Percentiles rank a stretch among this genome's conserved stretches.
phyloP scores from a whole-genome alignment of 1,284 basidiomycete species.

The Pholiota adiposa region DNA sequence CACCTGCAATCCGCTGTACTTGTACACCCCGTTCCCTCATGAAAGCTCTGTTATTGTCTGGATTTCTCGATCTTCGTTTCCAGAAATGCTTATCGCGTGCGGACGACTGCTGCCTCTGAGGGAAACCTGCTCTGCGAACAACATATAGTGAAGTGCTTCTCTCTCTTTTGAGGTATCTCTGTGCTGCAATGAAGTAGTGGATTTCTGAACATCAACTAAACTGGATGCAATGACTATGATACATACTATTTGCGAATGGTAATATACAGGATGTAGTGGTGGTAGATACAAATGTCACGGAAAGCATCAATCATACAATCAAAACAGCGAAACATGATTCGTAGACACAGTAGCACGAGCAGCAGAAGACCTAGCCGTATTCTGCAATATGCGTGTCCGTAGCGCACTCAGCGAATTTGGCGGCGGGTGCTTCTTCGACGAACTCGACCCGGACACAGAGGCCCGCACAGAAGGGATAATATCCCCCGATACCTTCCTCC shows the following conservation, averaged over 20 bases:
- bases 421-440: conserved; percentile 6
- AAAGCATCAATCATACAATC: background rate
- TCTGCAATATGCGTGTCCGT: conserved; percentile 60
- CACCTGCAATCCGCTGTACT: background rate
- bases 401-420: conserved; percentile 44
- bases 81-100: too few relatives aligned
- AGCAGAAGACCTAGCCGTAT: conserved; percentile 48
- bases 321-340: background rate
- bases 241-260: background rate
- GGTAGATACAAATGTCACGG: background rate
- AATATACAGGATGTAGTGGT: too few relatives aligned
- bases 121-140: too few relatives aligned
- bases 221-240: background rate
- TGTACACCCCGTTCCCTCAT: background rate
- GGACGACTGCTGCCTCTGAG: too few relatives aligned
- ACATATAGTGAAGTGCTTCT: too few relatives aligned
- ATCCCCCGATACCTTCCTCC: conserved; percentile 47
- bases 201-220: too few relatives aligned
- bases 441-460: conserved; percentile 23
- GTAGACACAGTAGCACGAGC: conserved; percentile 10
- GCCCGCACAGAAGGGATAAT: conserved; percentile 20
- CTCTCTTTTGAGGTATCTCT: too few relatives aligned
- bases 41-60: background rate
- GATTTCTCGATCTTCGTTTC: background rate
- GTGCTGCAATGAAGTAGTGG: too few relatives aligned